These are phyloP conservation scores for Salix caprea DNA, from an alignment of 345 rosid species.

Conservation along the genomic window DNA sequence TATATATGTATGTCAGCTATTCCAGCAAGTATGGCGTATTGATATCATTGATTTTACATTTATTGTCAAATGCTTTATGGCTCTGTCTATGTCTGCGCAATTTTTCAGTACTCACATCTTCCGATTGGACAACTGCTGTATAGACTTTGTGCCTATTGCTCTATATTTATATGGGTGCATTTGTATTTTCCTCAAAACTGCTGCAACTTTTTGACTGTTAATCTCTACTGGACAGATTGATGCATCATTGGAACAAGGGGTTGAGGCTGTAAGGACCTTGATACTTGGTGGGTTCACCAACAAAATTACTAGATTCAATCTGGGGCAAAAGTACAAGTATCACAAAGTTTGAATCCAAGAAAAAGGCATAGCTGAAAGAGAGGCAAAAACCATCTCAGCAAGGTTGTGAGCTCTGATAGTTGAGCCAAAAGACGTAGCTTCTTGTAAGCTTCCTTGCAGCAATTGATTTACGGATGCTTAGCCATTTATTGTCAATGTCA, in stretches of 20 bases:
- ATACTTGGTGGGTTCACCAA: slow-evolving; percentile 56
- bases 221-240: slow-evolving; percentile 43
- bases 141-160: neutral
- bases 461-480: neutral
- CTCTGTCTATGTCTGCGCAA: neutral
- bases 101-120: neutral
- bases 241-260: slow-evolving; percentile 61
- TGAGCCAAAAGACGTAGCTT: neutral
- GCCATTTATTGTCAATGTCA: neutral
- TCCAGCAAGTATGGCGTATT: neutral
- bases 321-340: slow-evolving; percentile 71
- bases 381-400: neutral
- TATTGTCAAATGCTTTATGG: neutral
- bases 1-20: neutral
- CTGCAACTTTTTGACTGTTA: neutral
- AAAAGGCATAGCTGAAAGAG: neutral
- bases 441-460: neutral
- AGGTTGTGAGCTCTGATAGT: neutral
- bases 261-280: slow-evolving; percentile 57
- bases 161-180: neutral
- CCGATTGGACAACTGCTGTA: neutral
- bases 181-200: neutral
- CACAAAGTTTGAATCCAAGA: slow-evolving; percentile 42
- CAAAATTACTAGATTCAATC: slow-evolving; percentile 57
- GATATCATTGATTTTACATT: neutral